These are phyloP conservation scores for Paramicrosporidium saccamoebae DNA, from an alignment of 371 early-diverging fungal genomes.

Conservation along the genomic window DNA sequence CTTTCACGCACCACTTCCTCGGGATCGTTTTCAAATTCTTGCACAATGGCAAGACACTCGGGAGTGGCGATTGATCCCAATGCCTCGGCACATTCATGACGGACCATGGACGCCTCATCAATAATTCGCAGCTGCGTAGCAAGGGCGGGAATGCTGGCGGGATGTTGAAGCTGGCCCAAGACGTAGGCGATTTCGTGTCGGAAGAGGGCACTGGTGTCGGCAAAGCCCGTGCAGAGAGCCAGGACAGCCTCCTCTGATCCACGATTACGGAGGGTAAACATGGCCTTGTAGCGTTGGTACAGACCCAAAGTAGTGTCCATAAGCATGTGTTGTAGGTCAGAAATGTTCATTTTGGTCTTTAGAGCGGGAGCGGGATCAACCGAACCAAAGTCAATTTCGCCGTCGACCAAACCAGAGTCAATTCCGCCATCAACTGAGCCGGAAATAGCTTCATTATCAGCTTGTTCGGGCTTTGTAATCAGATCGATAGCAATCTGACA, in stretches of 20 bases:
- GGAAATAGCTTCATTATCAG: too few relatives aligned
- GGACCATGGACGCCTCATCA: slow-evolving; percentile 73
- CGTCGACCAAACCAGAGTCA: slow-evolving; percentile 3
- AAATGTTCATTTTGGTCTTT: slow-evolving; percentile 12
- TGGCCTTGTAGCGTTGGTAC: slow-evolving; percentile 84
- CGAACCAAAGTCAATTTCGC: slow-evolving; percentile 15
- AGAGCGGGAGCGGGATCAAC: slow-evolving; percentile 79
- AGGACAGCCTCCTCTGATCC: slow-evolving; percentile 50
- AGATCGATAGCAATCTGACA: slow-evolving; percentile 74
- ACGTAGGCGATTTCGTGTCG: slow-evolving; percentile 94
- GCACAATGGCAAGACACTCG: slow-evolving; percentile 38
- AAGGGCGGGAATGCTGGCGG: slow-evolving; percentile 53
- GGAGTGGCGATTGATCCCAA: slow-evolving; percentile 91
- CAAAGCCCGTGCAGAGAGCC: slow-evolving; percentile 55
- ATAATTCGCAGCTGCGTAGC: slow-evolving; percentile 28
- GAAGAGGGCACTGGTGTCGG: slow-evolving; percentile 58
- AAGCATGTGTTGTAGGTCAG: slow-evolving; percentile 22
- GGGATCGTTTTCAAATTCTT: slow-evolving; percentile 27
- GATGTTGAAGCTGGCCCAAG: slow-evolving; percentile 92
- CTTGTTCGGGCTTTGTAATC: slow-evolving; percentile 14
- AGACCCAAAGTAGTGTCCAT: slow-evolving; percentile 30
- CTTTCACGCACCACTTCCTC: slow-evolving; percentile 80
- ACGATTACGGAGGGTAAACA: slow-evolving; percentile 89
- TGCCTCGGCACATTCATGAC: slow-evolving; percentile 98
- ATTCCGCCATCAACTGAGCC: too few relatives aligned